Evolutionary conservation across 73 alveolate species (phyloP).

Genomic region (Symbiodinium pilosum): DNA sequence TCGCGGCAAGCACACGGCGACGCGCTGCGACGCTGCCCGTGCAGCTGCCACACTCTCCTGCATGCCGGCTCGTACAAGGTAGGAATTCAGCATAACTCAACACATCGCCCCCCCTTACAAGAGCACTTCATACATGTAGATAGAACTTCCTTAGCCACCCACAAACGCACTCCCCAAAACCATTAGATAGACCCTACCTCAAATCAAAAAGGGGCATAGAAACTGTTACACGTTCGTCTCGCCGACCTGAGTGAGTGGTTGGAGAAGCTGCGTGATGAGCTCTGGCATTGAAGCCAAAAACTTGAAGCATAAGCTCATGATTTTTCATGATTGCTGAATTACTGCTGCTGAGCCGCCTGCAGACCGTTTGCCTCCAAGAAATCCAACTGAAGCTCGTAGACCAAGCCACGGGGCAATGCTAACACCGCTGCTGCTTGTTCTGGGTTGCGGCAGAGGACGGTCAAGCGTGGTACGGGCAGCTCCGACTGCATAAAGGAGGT

Average conservation of each 20-base stretch:
- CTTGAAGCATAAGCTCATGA: too few species aligned
- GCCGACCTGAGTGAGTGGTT: too few species aligned
- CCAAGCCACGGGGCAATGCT: conserved; percentile 49
- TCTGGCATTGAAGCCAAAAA: too few species aligned
- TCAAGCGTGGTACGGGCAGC: conserved; percentile 35
- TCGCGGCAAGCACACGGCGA: conserved; percentile 82
- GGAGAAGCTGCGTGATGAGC: too few species aligned
- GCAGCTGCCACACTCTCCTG: neutral
- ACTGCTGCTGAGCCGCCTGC: neutral
- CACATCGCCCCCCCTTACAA: too few species aligned
- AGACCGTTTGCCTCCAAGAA: conserved; percentile 87
- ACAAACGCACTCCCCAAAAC: too few species aligned
- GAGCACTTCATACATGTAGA: neutral
- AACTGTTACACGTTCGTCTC: too few species aligned
- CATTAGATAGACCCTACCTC: too few species aligned
- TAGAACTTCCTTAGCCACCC: neutral
- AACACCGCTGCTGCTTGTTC: conserved; percentile 69
- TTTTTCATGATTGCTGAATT: too few species aligned
- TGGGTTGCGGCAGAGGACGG: conserved; percentile 90
- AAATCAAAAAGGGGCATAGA: too few species aligned
- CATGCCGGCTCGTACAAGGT: neutral
- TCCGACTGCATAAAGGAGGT: conserved; percentile 3
- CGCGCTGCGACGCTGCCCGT: neutral
- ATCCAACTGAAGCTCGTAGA: conserved; percentile 83
- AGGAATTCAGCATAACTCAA: neutral